phyloP scores from a whole-genome alignment of 2,329 filamentous ascomycete species.

The Ciborinia camelliae region DNA sequence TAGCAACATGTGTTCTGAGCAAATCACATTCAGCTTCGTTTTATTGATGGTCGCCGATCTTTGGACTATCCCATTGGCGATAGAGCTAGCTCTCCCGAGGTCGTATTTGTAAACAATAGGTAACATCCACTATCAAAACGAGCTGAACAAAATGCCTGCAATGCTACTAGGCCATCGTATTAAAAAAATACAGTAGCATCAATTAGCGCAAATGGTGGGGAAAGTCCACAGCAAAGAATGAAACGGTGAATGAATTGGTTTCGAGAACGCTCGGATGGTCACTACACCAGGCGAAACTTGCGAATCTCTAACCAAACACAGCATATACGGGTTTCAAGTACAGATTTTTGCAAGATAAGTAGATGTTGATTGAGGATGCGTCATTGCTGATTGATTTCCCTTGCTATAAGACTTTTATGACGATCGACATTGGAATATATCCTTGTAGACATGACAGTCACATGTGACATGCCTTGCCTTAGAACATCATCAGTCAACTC shows the following conservation, averaged over 20 bases:
- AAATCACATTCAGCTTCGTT: too few relatives aligned
- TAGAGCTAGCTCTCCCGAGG: too few relatives aligned
- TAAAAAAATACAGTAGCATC: too few relatives aligned
- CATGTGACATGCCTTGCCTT: not conserved
- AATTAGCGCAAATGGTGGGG: not conserved
- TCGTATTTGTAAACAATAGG: too few relatives aligned
- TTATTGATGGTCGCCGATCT: too few relatives aligned
- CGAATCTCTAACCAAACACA: not conserved
- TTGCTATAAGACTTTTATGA: not conserved
- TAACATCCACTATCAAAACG: too few relatives aligned
- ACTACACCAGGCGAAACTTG: not conserved
- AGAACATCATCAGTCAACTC: not conserved
- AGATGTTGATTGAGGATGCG: not conserved
- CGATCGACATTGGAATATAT: not conserved
- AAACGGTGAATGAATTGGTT: not conserved
- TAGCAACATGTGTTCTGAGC: too few relatives aligned
- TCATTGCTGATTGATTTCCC: not conserved
- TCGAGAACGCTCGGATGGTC: conserved; percentile 1
- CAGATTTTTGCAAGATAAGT: not conserved
- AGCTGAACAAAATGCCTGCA: too few relatives aligned
- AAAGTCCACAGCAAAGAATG: not conserved
- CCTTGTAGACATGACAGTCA: not conserved
- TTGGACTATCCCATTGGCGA: too few relatives aligned
- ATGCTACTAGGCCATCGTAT: too few relatives aligned
- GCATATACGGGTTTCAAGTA: not conserved